phyloP scores from a whole-genome alignment of 305 asterid genomes.

The Fraxinus nigra region DNA sequence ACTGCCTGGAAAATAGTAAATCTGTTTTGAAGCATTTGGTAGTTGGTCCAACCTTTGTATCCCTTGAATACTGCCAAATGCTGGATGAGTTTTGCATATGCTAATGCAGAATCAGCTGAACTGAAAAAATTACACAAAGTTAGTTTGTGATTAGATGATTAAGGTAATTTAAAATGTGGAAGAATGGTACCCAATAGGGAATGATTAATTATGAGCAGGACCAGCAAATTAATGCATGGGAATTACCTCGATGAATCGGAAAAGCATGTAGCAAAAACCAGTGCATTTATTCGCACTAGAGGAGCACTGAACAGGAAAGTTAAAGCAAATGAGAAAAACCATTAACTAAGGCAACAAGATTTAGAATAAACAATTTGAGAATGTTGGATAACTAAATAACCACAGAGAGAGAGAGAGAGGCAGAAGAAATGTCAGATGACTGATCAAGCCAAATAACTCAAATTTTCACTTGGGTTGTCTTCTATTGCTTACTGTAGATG shows the following conservation, averaged over 20 bases:
- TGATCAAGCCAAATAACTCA: not conserved
- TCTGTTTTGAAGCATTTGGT: conserved; percentile 13
- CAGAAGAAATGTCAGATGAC: not conserved
- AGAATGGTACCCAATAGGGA: conserved; percentile 7
- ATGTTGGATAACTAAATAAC: not conserved
- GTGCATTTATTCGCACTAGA: conserved; percentile 76
- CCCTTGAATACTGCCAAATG: conserved; percentile 82
- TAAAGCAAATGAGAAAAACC: conserved; percentile 28
- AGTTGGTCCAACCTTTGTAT: conserved; percentile 61
- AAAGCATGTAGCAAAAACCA: conserved; percentile 78
- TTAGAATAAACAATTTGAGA: not conserved
- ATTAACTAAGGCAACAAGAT: not conserved
- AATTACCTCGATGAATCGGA: conserved; percentile 79
- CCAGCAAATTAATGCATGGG: conserved; percentile 3
- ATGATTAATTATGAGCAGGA: conserved; percentile 15
- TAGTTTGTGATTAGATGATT: conserved; percentile 2
- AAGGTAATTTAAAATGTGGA: conserved; percentile 8
- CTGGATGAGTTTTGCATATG: conserved; percentile 88
- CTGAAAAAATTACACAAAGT: conserved; percentile 42
- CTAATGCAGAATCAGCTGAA: conserved; percentile 73
- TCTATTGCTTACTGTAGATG: not conserved
- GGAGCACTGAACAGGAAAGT: conserved; percentile 65
- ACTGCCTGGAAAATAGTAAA: conserved; percentile 6
- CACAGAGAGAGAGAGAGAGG: conserved; percentile 1
- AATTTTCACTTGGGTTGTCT: not conserved